Conservation (phyloP, 768 basidiomycete genomes). For the Psilocybe tampanensis region DNA sequence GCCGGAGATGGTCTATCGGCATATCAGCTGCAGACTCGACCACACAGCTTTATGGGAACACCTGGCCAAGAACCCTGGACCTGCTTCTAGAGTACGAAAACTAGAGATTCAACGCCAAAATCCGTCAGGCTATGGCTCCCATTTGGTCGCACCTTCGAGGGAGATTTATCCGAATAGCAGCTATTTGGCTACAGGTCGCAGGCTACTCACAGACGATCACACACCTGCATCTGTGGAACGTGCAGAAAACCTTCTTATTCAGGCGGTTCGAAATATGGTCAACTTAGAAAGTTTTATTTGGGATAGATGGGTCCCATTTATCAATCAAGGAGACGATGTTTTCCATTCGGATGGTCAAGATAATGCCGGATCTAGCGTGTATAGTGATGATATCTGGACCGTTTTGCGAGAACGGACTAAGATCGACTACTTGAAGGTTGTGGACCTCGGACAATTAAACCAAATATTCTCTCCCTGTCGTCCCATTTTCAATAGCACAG, state of each 20-base stretch:
- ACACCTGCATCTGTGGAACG: too few species aligned
- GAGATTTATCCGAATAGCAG: not conserved
- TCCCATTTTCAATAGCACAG: too few species aligned
- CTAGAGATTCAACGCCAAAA: slow-evolving; percentile 14
- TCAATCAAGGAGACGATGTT: slow-evolving; percentile 9
- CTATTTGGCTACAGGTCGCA: not conserved
- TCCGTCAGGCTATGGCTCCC: not conserved
- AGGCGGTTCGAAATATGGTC: slow-evolving; percentile 15
- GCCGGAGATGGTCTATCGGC: slow-evolving; percentile 13
- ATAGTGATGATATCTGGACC: too few species aligned
- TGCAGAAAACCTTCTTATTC: slow-evolving; percentile 12
- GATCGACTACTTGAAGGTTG: too few species aligned
- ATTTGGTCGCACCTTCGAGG: not conserved
- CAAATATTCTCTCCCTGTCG: too few species aligned
- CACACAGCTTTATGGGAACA: slow-evolving; percentile 20
- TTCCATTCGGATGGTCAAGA: too few species aligned
- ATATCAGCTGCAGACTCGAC: slow-evolving; percentile 18
- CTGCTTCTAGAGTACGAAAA: slow-evolving; percentile 14
- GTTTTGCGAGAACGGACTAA: too few species aligned
- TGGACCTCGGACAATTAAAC: too few species aligned
- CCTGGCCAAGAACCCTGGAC: slow-evolving; percentile 13
- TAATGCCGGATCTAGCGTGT: too few species aligned
- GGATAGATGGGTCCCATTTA: slow-evolving; percentile 7
- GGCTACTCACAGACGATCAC: too few species aligned
- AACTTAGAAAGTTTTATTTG: slow-evolving; percentile 21